These are phyloP conservation scores for Francoa sonchifolia DNA, from an alignment of 441 rosid species.

Conservation along the genomic window DNA sequence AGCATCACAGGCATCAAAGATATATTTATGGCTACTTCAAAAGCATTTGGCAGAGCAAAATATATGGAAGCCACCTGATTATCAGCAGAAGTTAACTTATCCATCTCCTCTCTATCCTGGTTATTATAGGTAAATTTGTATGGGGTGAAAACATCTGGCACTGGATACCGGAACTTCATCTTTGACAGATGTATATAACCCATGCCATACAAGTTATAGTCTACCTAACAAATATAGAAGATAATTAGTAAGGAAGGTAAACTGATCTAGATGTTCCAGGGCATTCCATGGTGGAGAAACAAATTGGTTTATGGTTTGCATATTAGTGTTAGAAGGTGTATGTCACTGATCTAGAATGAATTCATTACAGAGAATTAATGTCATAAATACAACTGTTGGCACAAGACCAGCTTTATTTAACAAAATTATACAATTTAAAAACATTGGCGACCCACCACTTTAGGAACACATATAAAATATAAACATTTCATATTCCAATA, in stretches of 20 bases:
- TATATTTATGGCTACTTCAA: constrained; percentile 4
- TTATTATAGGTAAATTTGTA: constrained; percentile 24
- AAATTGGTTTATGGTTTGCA: too few relatives aligned
- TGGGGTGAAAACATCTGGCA: constrained; percentile 39
- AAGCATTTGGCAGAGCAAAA: constrained; percentile 9
- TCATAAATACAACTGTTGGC: neutral
- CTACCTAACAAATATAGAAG: constrained; percentile 66
- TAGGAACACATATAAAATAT: too few relatives aligned
- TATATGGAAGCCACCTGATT: constrained; percentile 30
- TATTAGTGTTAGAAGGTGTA: neutral
- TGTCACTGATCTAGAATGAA: neutral
- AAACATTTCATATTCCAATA: too few relatives aligned
- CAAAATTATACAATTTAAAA: too few relatives aligned
- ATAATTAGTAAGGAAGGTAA: too few relatives aligned
- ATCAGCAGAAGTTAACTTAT: constrained; percentile 25
- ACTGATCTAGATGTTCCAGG: too few relatives aligned
- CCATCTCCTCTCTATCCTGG: constrained; percentile 23
- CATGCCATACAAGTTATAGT: constrained; percentile 93
- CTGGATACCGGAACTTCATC: constrained; percentile 77
- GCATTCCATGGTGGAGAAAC: too few relatives aligned
- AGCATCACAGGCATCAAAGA: neutral
- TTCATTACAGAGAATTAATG: neutral
- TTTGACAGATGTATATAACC: constrained; percentile 75
- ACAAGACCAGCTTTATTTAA: constrained; percentile 1
- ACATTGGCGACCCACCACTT: too few relatives aligned